These are phyloP conservation scores for Ceratocystis eucalypticola DNA, from an alignment of 2,329 filamentous ascomycete species.

Conservation along the genomic window DNA sequence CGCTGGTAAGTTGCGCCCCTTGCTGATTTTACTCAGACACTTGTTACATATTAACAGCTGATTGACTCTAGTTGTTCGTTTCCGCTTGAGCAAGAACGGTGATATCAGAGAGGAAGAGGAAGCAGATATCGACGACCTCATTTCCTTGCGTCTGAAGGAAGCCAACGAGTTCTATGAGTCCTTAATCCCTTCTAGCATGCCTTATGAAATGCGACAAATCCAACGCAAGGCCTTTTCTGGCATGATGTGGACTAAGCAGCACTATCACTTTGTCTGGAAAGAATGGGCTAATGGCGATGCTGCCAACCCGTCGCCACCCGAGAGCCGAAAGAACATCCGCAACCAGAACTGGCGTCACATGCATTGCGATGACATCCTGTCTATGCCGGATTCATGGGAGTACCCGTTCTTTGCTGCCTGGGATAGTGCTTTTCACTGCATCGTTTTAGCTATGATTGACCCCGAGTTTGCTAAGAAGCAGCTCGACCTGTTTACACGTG, in stretches of 20 bases:
- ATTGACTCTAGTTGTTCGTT: conserved; percentile 58
- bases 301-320: conserved; percentile 70
- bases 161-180: conserved; percentile 94
- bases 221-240: conserved; percentile 88
- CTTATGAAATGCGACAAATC: conserved; percentile 85
- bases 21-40: neutral
- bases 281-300: conserved; percentile 96
- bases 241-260: conserved; percentile 98
- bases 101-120: neutral
- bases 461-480: conserved; percentile 98
- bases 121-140: conserved; percentile 55
- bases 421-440: conserved; percentile 96
- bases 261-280: conserved; percentile 94
- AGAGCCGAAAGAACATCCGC: conserved; percentile 63
- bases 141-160: conserved; percentile 74
- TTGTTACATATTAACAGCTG: conserved; percentile 6
- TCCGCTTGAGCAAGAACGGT: conserved; percentile 64
- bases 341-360: conserved; percentile 91
- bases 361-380: conserved; percentile 86
- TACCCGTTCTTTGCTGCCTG: conserved; percentile 97
- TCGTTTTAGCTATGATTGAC: conserved; percentile 91
- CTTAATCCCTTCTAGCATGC: conserved; percentile 84
- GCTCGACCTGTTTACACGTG: conserved; percentile 83
- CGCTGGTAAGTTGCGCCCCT: conserved; percentile 52
- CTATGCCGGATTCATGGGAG: conserved; percentile 98